phyloP scores from a whole-genome alignment of 768 basidiomycete genomes.

The Mycena crocata region DNA sequence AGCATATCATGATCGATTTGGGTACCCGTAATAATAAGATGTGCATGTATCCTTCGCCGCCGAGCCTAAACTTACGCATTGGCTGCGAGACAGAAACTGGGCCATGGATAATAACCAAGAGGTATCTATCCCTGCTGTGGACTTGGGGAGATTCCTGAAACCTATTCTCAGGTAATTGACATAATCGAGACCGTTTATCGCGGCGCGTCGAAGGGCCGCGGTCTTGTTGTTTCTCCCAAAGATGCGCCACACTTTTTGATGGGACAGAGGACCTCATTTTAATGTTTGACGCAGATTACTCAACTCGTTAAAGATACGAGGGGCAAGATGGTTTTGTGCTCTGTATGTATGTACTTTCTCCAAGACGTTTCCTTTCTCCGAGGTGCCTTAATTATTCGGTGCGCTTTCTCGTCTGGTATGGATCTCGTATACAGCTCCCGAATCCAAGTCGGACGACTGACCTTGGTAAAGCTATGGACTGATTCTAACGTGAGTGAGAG shows the following conservation, averaged over 20 bases:
- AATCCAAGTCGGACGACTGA: too few relatives aligned
- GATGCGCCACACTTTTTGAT: slow-evolving; percentile 44
- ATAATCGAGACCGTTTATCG: slow-evolving; percentile 98
- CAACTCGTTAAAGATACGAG: slow-evolving; percentile 87
- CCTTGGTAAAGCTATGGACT: too few relatives aligned
- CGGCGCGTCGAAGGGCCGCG: slow-evolving; percentile 96
- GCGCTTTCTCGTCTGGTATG: too few relatives aligned
- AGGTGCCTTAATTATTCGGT: too few relatives aligned
- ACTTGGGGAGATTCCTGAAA: neutral
- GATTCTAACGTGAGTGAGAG: too few relatives aligned
- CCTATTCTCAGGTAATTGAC: slow-evolving; percentile 82
- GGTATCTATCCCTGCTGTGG: slow-evolving; percentile 53
- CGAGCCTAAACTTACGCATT: neutral
- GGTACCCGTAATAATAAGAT: slow-evolving; percentile 99
- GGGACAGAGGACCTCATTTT: neutral
- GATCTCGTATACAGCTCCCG: too few relatives aligned
- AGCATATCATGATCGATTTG: slow-evolving; percentile 99
- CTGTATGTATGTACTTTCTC: too few relatives aligned
- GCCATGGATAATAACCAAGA: slow-evolving; percentile 99
- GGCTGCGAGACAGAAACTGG: slow-evolving; percentile 84
- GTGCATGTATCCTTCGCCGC: slow-evolving; percentile 57
- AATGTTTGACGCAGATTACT: slow-evolving; percentile 68
- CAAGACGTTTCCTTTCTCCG: too few relatives aligned
- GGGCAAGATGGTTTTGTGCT: too few relatives aligned
- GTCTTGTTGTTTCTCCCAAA: slow-evolving; percentile 97